phyloP scores from a whole-genome alignment of 768 basidiomycete genomes.

The Boletus reticuloceps region DNA sequence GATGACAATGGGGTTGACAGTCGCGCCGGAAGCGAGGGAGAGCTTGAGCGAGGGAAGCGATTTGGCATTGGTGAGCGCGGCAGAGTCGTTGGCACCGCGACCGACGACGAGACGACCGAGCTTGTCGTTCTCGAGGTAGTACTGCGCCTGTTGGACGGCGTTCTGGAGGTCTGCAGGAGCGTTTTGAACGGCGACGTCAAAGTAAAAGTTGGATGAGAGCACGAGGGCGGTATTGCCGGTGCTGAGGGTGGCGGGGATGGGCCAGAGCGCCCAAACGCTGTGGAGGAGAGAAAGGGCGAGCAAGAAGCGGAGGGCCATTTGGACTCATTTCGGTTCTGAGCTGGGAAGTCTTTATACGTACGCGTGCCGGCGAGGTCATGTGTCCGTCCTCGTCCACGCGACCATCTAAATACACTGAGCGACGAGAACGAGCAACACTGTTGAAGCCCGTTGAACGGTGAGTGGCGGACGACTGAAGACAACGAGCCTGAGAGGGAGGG shows the following conservation, averaged over 20 bases:
- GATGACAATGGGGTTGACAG: conserved; percentile 29
- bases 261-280: conserved; percentile 29
- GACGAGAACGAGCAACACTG: too few relatives aligned
- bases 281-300: conserved; percentile 12
- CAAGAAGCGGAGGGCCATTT: conserved; percentile 5
- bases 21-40: conserved; percentile 16
- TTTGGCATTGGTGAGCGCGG: conserved; percentile 25
- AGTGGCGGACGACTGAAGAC: too few relatives aligned
- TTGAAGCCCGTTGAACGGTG: too few relatives aligned
- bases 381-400: too few relatives aligned
- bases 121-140: conserved; percentile 35
- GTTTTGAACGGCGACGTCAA: conserved; percentile 23
- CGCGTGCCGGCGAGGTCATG: too few relatives aligned
- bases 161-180: conserved; percentile 34
- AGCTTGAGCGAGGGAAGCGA: conserved; percentile 28
- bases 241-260: conserved; percentile 25
- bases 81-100: conserved; percentile 33
- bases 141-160: conserved; percentile 31
- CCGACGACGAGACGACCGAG: conserved; percentile 42
- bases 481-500: too few relatives aligned
- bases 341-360: too few relatives aligned
- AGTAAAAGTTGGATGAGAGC: conserved; percentile 25
- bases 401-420: too few relatives aligned
- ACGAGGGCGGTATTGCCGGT: conserved; percentile 26
- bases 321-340: too few relatives aligned